Evolutionary conservation across 2,329 filamentous ascomycete species (phyloP), one percentile per base, ranked within the genome.

Genomic region (Microascus cirrosus): DNA sequence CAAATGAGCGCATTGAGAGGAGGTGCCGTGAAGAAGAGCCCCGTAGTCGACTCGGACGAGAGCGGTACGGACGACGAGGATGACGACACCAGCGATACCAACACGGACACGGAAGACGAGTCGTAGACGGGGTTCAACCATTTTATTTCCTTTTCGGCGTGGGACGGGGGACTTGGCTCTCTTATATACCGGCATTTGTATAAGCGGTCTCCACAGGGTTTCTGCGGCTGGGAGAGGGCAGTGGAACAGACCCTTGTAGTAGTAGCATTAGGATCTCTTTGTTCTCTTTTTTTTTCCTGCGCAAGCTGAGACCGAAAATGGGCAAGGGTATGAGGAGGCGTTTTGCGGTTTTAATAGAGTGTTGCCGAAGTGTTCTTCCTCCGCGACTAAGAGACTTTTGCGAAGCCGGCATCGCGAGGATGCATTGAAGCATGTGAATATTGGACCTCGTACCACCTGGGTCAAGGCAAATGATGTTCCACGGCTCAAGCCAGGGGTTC

Each of bases 1-100:
- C 90, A 95, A 73, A 94, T 96, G 89, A 85, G 86, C 61, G 87
- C 87, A 13, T 82, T 95, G 61, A 95, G 94, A 76, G 86, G 85
- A 13, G 87, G 83, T 34, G 76, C 73, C 36, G 75, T 81, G 45
- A 72, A 81, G 8, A 78, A 76, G 68, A 50, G 45, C 45, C 45
- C 20, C 8, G 45, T 50, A 24, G 11, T 20, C 2, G 83, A 87
- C 53, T 85, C 82, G 58, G 86, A 92, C 24, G 90, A 95, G 75
- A 95, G 90, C 62, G 87, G 89, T 62, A 90, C 86, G 12, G 74
- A 74, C 18, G 90, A 95, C 60, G 86, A 86, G 60, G 85, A 87
- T 65, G 78, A 80, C 34, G 82, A 85, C 68, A 85, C 83, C 39
- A 86, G 83, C 65, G 84, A 80, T 61, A 88, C 85, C 15, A 84